A percentile compares a stretch with the other conserved stretches of the same genome.
Evolutionary conservation across 1,284 basidiomycete species (phyloP).

Genomic region (Leccinum fallax): DNA sequence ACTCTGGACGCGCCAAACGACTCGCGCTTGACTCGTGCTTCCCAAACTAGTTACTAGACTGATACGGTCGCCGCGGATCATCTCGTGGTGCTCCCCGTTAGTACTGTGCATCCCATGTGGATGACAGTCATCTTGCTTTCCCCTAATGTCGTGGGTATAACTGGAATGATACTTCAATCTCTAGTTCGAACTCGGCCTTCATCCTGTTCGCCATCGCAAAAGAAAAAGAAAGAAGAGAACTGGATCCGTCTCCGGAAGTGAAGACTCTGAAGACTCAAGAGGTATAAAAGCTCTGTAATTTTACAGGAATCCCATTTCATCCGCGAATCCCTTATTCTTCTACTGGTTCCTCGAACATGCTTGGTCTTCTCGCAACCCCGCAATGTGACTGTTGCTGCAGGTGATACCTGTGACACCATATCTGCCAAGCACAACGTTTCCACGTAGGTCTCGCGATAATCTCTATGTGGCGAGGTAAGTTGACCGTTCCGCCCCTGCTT

Average conservation of each 20-base stretch:
- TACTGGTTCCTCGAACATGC: conserved; percentile 15
- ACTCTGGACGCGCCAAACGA: too few relatives aligned
- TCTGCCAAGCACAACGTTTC: conserved; percentile 46
- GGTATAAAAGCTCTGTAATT: conserved; percentile 24
- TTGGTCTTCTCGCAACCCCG: conserved; percentile 28
- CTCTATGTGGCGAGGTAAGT: conserved; percentile 28
- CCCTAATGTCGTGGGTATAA: neutral
- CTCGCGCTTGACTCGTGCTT: neutral
- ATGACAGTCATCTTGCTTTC: neutral
- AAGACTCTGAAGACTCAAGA: neutral
- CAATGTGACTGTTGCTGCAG: conserved; percentile 39
- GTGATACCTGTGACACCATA: conserved; percentile 39
- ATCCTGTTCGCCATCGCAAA: neutral
- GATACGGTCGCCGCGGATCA: neutral
- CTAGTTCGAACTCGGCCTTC: neutral
- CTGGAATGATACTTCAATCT: neutral
- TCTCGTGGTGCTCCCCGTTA: neutral
- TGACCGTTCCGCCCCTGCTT: too few relatives aligned
- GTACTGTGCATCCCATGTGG: neutral
- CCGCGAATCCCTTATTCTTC: neutral
- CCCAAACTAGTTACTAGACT: neutral
- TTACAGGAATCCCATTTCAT: neutral
- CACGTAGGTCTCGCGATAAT: conserved; percentile 36
- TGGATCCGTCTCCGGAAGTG: neutral
- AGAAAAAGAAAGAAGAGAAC: neutral